These are phyloP conservation scores for Hypoxylon fragiforme DNA, from an alignment of 495 filamentous ascomycete genomes.

Conservation along the genomic window DNA sequence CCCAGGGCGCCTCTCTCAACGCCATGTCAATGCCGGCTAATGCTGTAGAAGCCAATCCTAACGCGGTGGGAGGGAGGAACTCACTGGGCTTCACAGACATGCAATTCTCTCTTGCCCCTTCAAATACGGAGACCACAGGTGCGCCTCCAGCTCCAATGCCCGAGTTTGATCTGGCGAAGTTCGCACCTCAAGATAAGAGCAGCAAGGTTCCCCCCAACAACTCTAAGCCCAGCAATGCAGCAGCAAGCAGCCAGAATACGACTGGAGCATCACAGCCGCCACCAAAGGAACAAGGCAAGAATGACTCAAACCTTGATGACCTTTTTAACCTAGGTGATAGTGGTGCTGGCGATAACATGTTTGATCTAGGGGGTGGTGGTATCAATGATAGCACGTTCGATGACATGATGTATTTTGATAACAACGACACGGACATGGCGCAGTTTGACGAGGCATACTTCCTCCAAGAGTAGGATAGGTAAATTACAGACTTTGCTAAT, in stretches of 20 bases:
- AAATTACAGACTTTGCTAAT: neutral
- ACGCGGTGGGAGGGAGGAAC: conserved; percentile 11
- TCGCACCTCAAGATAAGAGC: conserved; percentile 27
- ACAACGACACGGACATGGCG: conserved; percentile 40
- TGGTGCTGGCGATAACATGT: conserved; percentile 39
- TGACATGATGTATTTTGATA: conserved; percentile 46
- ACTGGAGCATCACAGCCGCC: conserved; percentile 19
- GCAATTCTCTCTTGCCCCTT: conserved; percentile 48
- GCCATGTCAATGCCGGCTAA: conserved; percentile 23
- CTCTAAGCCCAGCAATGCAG: conserved; percentile 9
- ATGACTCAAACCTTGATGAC: conserved; percentile 43
- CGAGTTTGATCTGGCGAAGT: conserved; percentile 38
- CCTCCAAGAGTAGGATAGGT: conserved; percentile 1
- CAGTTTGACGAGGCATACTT: conserved; percentile 46
- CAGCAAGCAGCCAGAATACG: conserved; percentile 10
- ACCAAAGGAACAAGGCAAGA: conserved; percentile 23
- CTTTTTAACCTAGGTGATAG: conserved; percentile 43
- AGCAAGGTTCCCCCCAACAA: conserved; percentile 19
- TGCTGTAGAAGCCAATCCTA: conserved; percentile 5
- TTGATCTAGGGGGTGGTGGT: conserved; percentile 41
- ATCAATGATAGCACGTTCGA: conserved; percentile 48
- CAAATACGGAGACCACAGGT: conserved; percentile 30
- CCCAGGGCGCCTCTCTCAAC: conserved; percentile 18
- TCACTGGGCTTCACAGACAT: conserved; percentile 46
- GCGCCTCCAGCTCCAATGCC: conserved; percentile 34